Evolutionary conservation across 495 filamentous ascomycete genomes (phyloP), one percentile per base, ranked within the genome.

Genomic region (Neurospora sp.): DNA sequence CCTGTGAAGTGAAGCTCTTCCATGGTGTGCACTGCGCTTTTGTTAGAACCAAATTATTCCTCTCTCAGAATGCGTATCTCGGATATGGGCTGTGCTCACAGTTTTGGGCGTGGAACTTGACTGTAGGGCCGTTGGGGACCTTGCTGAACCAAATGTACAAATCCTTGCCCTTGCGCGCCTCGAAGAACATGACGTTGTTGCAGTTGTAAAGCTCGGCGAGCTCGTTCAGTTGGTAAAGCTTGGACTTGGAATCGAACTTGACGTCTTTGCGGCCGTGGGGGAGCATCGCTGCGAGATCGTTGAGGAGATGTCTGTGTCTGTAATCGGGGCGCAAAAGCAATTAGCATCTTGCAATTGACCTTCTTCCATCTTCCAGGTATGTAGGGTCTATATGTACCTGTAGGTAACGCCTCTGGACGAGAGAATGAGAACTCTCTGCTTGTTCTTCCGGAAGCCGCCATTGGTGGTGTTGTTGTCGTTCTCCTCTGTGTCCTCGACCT

Each of bases 141-240:
- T 96, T 96, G 82, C 92, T 89, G 79, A 98, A 88, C 95, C 95
- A 97, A 62, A 95, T 87, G 81, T 97, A 99, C 41, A 96, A 84
- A 86, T 98, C 96, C 81, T 96, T 91, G 44, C 93, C 93, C 83
- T 98, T 99, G 75, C 94, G 86, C 72, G 94, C 96, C 84, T 99
- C 96, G 81, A 98, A 96, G 84, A 97, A 99, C 75, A 97, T 87
- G 71, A 98, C 90, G 82, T 98, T 96, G 84, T 99, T 99, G 89
- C 95, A 98, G 77, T 97, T 98, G 87, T 98, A 97, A 23, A 99
- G 89, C 77, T 99, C 95, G 46, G 96, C 96, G 18, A 98, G 90
- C 81, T 97, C 95, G 85, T 98, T 98, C 9, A 99, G 88, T 78
- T 97, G 90, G 82, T 93, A 90, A 74, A 97, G 91, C 78, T 96